Evolutionary conservation across 345 rosid genomes (phyloP), one percentile per base, ranked within the genome.

Genomic region (Lepidium aucheri): DNA sequence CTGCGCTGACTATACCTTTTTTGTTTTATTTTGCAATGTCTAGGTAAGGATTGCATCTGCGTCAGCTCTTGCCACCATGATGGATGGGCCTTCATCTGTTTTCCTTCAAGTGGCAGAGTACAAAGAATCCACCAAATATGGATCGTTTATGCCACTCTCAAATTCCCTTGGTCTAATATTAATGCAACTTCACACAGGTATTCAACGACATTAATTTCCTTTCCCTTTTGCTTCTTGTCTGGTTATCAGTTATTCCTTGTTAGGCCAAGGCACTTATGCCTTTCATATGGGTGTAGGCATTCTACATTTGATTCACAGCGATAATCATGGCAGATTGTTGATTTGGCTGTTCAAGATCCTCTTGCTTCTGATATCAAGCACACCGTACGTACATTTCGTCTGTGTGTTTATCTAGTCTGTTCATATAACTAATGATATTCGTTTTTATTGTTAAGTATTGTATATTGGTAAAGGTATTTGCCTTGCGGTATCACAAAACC

Each of bases 101-200:
- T 86, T 88, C 78, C 77, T 93, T 72, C 98, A 92, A 76, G 93
- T 93, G 40, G 98, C 91, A 32, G 98, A 89, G 78, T 87, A 83
- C 78, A 93, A 82, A 74, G 95, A 92, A 73, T 78, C 88, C 44
- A 70, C 75, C 28, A 87, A 83, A 76, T 75, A 69, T 60, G 91
- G 89, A 71, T 87, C 95, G 49, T 89, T 83, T 73, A 83, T 81
- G 84, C 79, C 96, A 52, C 85, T 92, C 68, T 89, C 96, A 54
- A 87, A 81, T 74, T 87, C 96, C 45, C 95, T 89, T 74, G 98
- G 98, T 66, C 79, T 60, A 67, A 84, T 92, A 60, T 68, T 92
- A 67, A 80, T 92, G 87, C 95, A 89, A 81, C 96, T 92, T 76
- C 98, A 89, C 80, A 77, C 79, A 56, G 98, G 96, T 92, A 82